Conservation (phyloP, 1,284 basidiomycete species). For the Caloboletus firmus region DNA sequence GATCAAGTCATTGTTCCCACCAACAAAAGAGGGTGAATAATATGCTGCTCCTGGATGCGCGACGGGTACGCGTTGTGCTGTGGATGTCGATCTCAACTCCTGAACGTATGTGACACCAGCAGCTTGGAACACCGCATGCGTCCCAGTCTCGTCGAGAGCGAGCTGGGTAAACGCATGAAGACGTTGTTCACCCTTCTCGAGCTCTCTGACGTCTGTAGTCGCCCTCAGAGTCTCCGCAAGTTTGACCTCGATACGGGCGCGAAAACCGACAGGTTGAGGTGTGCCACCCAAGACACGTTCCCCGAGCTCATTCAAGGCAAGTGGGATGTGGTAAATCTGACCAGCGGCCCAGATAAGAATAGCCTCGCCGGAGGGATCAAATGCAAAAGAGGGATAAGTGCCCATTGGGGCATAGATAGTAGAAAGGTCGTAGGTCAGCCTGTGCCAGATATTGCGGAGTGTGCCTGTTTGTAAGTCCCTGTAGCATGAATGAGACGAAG, state of each 20-base stretch:
- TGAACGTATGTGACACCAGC: slow-evolving; percentile 61
- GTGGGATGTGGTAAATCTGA: slow-evolving; percentile 61
- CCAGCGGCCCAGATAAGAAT: slow-evolving; percentile 73
- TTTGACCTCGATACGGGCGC: slow-evolving; percentile 58
- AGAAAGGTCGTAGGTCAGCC: slow-evolving; percentile 64
- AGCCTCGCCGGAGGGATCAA: slow-evolving; percentile 53
- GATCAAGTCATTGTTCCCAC: slow-evolving; percentile 47
- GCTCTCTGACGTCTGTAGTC: slow-evolving; percentile 46
- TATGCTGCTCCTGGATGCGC: slow-evolving; percentile 51
- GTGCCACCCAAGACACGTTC: slow-evolving; percentile 50
- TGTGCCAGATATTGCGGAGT: slow-evolving; percentile 64
- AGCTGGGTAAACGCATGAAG: slow-evolving; percentile 63
- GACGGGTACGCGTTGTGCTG: slow-evolving; percentile 46
- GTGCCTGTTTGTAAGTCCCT: slow-evolving; percentile 69
- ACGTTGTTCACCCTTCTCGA: slow-evolving; percentile 57
- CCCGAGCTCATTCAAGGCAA: slow-evolving; percentile 45
- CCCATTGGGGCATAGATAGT: slow-evolving; percentile 69
- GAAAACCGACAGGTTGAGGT: slow-evolving; percentile 56
- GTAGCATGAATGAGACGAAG: neutral
- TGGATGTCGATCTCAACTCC: slow-evolving; percentile 37
- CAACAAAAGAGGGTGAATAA: slow-evolving; percentile 67
- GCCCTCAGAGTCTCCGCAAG: slow-evolving; percentile 58
- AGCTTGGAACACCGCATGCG: slow-evolving; percentile 60
- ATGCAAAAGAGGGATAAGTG: slow-evolving; percentile 72
- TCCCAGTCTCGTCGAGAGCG: slow-evolving; percentile 52